Conservation (phyloP, 768 basidiomycete genomes). For the Polyporus arcularius region DNA sequence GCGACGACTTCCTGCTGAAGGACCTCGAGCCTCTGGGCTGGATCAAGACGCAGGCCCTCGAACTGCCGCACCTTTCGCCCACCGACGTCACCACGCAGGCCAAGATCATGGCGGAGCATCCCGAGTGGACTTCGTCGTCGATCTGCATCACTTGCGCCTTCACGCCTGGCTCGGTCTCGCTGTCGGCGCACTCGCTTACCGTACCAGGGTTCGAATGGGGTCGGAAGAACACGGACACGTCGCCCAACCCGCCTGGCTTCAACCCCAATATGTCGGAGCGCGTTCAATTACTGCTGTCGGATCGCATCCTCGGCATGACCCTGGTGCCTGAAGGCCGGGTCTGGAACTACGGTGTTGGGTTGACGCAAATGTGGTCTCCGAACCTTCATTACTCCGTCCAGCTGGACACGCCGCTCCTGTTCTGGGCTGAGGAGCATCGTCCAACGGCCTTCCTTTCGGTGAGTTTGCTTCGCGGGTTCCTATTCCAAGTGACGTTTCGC, state of each 20-base stretch:
- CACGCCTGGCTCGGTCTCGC: slow-evolving; percentile 95
- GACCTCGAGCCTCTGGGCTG: slow-evolving; percentile 95
- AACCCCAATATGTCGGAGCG: slow-evolving; percentile 99
- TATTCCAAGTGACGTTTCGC: not conserved
- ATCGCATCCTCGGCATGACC: slow-evolving; percentile 95
- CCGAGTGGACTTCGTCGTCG: slow-evolving; percentile 91
- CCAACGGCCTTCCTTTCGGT: slow-evolving; percentile 93
- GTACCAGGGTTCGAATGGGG: slow-evolving; percentile 98
- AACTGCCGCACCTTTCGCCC: slow-evolving; percentile 90
- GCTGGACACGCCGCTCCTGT: slow-evolving; percentile 89
- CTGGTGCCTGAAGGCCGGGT: slow-evolving; percentile 91
- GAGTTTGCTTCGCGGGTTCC: slow-evolving; percentile 34
- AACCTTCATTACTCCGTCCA: slow-evolving; percentile 80
- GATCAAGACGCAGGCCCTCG: slow-evolving; percentile 95
- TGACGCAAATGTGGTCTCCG: slow-evolving; percentile 90
- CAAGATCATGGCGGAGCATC: slow-evolving; percentile 95
- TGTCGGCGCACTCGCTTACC: slow-evolving; percentile 89
- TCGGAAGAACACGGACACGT: slow-evolving; percentile 86
- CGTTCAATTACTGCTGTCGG: slow-evolving; percentile 89
- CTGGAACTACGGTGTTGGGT: slow-evolving; percentile 96
- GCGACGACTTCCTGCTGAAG: slow-evolving; percentile 92
- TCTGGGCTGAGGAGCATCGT: slow-evolving; percentile 96
- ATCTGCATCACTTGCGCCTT: slow-evolving; percentile 95
- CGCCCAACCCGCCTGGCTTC: slow-evolving; percentile 87
- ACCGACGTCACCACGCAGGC: slow-evolving; percentile 93